Conservation (phyloP, 2,329 filamentous ascomycete species). For the Purpureocillium takamizusanense region DNA sequence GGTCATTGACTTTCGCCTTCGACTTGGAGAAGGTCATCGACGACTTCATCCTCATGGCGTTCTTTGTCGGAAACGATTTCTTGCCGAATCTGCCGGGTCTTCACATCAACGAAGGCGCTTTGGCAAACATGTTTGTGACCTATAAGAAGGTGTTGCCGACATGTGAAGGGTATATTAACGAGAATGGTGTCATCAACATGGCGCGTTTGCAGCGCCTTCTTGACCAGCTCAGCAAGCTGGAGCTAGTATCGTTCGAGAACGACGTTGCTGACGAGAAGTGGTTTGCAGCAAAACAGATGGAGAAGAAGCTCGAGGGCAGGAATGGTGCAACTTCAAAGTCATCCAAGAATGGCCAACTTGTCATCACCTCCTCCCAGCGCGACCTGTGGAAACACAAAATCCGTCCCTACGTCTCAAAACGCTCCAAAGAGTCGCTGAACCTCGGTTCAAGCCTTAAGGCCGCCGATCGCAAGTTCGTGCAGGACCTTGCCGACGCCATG, state of each 20-base stretch:
- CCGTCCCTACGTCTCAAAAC: conserved; percentile 71
- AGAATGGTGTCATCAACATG: conserved; percentile 86
- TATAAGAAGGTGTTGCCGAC: conserved; percentile 87
- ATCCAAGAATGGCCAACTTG: conserved; percentile 48
- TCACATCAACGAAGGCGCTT: conserved; percentile 95
- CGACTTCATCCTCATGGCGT: conserved; percentile 98
- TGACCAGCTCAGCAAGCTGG: conserved; percentile 77
- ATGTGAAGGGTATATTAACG: conserved; percentile 92
- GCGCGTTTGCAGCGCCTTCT: conserved; percentile 68
- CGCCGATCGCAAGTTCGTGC: conserved; percentile 84
- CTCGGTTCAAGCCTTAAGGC: conserved; percentile 66
- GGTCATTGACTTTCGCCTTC: conserved; percentile 66
- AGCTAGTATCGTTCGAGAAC: conserved; percentile 85
- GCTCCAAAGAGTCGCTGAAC: conserved; percentile 57
- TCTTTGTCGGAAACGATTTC: conserved; percentile 99
- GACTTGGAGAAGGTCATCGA: conserved; percentile 96
- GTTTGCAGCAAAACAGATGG: conserved; percentile 79
- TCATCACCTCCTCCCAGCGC: conserved; percentile 73
- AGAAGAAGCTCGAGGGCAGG: conserved; percentile 52
- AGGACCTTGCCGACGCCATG: conserved; percentile 65
- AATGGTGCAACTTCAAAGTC: conserved; percentile 46
- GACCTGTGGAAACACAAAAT: conserved; percentile 72
- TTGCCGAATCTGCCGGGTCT: conserved; percentile 90
- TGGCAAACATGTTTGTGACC: conserved; percentile 94
- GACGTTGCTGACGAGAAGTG: conserved; percentile 84